Evolutionary conservation across 164 flowering plant species (phyloP).

Genomic region (Vitis riparia): DNA sequence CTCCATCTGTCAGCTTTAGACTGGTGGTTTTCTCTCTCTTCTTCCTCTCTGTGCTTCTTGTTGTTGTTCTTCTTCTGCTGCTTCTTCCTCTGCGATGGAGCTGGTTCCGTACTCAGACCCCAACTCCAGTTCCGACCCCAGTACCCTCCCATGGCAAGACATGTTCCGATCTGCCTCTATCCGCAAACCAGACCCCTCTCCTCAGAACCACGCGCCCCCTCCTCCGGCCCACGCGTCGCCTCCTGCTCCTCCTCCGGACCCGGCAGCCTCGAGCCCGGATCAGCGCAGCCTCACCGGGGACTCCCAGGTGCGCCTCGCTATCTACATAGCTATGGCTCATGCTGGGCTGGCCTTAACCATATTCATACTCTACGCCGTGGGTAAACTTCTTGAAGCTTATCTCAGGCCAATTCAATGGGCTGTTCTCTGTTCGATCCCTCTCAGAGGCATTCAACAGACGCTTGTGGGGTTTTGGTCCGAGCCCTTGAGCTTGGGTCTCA

Average conservation of each 20-base stretch:
- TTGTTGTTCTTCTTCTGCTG: too few species aligned
- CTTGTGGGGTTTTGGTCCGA: conserved; percentile 82
- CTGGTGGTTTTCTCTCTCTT: conserved; percentile 1
- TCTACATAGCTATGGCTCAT: conserved; percentile 98
- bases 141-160: conserved; percentile 76
- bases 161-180: conserved; percentile 89
- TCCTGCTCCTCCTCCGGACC: conserved; percentile 11
- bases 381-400: conserved; percentile 67
- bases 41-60: neutral
- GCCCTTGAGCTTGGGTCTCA: conserved; percentile 75
- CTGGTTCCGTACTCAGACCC: conserved; percentile 62
- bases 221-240: conserved; percentile 18
- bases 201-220: conserved; percentile 20
- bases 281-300: conserved; percentile 36
- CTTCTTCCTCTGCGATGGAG: conserved; percentile 40
- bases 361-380: conserved; percentile 55
- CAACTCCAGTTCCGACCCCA: conserved; percentile 17
- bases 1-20: conserved; percentile 5
- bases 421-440: conserved; percentile 82
- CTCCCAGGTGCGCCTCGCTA: conserved; percentile 78
- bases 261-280: conserved; percentile 3
- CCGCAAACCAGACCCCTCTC: conserved; percentile 48
- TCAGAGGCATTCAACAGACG: conserved; percentile 77
- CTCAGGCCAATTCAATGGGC: conserved; percentile 93
- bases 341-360: conserved; percentile 72